Conservation (phyloP, 1,139 yeast species). For the Blastobotrys malaysiensis region DNA sequence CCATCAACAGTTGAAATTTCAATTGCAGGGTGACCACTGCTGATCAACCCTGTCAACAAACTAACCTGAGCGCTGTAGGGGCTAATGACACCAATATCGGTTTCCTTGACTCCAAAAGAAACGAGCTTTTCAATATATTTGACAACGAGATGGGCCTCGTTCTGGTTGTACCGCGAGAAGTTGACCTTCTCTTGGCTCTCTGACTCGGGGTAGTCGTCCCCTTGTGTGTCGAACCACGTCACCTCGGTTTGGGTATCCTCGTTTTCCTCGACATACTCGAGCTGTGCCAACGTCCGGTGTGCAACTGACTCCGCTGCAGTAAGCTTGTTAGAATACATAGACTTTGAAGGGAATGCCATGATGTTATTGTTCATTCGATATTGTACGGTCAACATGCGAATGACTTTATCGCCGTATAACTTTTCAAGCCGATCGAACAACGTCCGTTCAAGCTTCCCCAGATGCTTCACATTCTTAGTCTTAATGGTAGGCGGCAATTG, state of each 20-base stretch:
- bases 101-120: constrained; percentile 39
- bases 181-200: constrained; percentile 35
- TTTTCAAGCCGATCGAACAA: constrained; percentile 72
- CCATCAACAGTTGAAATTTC: constrained; percentile 90
- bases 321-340: constrained; percentile 58
- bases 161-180: constrained; percentile 56
- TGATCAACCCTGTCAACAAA: constrained; percentile 42
- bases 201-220: constrained; percentile 61
- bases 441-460: constrained; percentile 50
- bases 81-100: constrained; percentile 72
- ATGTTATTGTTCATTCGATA: constrained; percentile 80
- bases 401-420: constrained; percentile 45
- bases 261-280: constrained; percentile 45
- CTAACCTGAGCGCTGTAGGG: constrained; percentile 89
- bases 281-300: constrained; percentile 47
- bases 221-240: constrained; percentile 90
- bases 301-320: constrained; percentile 60
- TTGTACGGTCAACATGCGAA: constrained; percentile 61
- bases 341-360: constrained; percentile 71
- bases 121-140: constrained; percentile 51
- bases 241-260: constrained; percentile 45
- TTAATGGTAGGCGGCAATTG: constrained; percentile 58
- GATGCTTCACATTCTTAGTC: constrained; percentile 33
- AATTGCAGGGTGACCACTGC: constrained; percentile 44
- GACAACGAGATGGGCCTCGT: constrained; percentile 59